Percentiles rank a stretch among this genome's conserved stretches.
Conservation (phyloP, 2,329 filamentous ascomycete genomes). For the Pyrenochaeta sp. region DNA sequence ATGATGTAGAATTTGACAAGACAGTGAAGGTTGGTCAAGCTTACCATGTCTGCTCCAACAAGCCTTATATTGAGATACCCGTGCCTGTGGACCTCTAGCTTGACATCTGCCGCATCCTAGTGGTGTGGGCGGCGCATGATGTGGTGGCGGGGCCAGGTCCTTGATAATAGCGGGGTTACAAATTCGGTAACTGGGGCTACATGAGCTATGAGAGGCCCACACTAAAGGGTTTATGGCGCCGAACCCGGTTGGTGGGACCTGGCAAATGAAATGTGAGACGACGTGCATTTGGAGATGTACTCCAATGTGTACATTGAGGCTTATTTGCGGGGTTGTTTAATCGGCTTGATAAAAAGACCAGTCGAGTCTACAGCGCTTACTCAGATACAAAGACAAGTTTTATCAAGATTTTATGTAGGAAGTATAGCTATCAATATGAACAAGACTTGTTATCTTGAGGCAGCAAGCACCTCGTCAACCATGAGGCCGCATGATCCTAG, state of each 20-base stretch:
- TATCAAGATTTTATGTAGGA: not conserved
- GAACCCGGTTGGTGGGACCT: constrained; percentile 31
- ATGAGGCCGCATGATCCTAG: constrained; percentile 45
- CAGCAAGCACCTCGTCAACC: constrained; percentile 44
- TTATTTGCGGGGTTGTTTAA: constrained; percentile 18
- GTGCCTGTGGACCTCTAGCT: constrained; percentile 21
- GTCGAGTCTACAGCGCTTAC: constrained; percentile 7
- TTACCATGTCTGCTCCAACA: constrained; percentile 16
- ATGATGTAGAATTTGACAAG: constrained; percentile 10
- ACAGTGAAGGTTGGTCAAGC: constrained; percentile 6
- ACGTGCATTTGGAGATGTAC: not conserved
- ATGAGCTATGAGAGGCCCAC: constrained; percentile 26
- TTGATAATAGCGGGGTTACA: constrained; percentile 35
- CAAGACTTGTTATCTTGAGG: constrained; percentile 28
- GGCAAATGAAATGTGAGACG: constrained; percentile 15
- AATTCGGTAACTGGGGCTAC: constrained; percentile 21
- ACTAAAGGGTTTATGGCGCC: constrained; percentile 6
- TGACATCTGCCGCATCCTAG: constrained; percentile 41
- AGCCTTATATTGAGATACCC: constrained; percentile 39
- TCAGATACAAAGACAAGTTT: constrained; percentile 7
- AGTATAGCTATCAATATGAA: not conserved
- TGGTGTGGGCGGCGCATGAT: constrained; percentile 39
- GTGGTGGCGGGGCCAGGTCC: constrained; percentile 40
- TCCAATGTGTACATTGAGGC: constrained; percentile 9
- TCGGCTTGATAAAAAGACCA: constrained; percentile 1